A percentile compares a stretch with the other conserved stretches of the same genome.
These are phyloP conservation scores for Saturnispora saitoi DNA, from an alignment of 805 yeast species.

Conservation along the genomic window DNA sequence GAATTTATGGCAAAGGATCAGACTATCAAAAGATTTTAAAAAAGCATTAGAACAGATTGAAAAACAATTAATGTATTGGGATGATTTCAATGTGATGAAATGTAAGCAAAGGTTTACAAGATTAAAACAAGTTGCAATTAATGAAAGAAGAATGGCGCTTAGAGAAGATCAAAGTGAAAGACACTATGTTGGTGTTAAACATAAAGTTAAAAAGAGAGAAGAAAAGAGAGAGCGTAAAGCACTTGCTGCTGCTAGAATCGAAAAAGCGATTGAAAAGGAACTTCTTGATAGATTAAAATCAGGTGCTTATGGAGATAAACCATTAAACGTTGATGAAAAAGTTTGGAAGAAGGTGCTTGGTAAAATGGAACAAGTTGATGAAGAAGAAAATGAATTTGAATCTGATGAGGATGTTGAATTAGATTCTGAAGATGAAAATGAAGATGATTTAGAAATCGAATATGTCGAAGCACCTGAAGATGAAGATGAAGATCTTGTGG, in stretches of 20 bases:
- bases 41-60: slow-evolving; percentile 87
- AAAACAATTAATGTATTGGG: slow-evolving; percentile 85
- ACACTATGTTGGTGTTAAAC: slow-evolving; percentile 85
- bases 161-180: slow-evolving; percentile 75
- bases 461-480: slow-evolving; percentile 86
- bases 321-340: slow-evolving; percentile 90
- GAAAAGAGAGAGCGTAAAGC: slow-evolving; percentile 94
- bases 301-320: slow-evolving; percentile 98
- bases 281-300: slow-evolving; percentile 88
- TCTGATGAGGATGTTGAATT: slow-evolving; percentile 60
- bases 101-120: slow-evolving; percentile 95
- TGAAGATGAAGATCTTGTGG: slow-evolving; percentile 83
- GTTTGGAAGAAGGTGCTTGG: slow-evolving; percentile 93
- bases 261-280: slow-evolving; percentile 93
- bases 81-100: slow-evolving; percentile 79
- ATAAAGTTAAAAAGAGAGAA: slow-evolving; percentile 92
- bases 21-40: slow-evolving; percentile 78
- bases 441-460: slow-evolving; percentile 63
- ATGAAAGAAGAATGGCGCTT: slow-evolving; percentile 87
- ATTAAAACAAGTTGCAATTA: slow-evolving; percentile 88
- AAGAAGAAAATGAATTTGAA: slow-evolving; percentile 76
- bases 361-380: slow-evolving; percentile 47
- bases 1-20: slow-evolving; percentile 90
- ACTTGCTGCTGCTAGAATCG: slow-evolving; percentile 91
- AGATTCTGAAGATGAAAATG: slow-evolving; percentile 50